phyloP scores from a whole-genome alignment of 1,284 basidiomycete species.

The Cryptococcus depauperatus region DNA sequence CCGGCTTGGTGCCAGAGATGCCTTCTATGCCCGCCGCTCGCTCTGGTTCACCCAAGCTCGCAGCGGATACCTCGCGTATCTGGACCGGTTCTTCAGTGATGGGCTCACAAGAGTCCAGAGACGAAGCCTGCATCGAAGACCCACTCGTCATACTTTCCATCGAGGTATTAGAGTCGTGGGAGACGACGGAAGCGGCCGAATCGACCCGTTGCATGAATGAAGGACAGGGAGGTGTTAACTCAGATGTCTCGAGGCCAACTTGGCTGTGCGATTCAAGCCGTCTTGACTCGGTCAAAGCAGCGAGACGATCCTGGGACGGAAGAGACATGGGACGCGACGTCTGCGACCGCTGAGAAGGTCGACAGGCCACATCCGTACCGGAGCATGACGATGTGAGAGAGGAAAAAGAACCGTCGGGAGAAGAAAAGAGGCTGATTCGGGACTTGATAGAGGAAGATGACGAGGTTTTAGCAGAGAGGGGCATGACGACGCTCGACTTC shows the following conservation, averaged over 20 bases:
- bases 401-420: slow-evolving; percentile 8
- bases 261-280: slow-evolving; percentile 14
- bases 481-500: slow-evolving; percentile 29
- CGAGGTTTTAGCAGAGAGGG: slow-evolving; percentile 20
- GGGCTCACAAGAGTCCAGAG: slow-evolving; percentile 14
- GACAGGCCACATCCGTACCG: not conserved
- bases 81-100: slow-evolving; percentile 13
- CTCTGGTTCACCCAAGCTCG: not conserved
- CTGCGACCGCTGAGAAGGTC: not conserved
- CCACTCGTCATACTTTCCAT: slow-evolving; percentile 18
- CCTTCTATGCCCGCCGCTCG: not conserved
- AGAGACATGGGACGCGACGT: not conserved
- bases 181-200: slow-evolving; percentile 13
- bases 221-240: slow-evolving; percentile 23
- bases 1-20: slow-evolving; percentile 23
- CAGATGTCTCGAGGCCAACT: slow-evolving; percentile 21
- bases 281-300: slow-evolving; percentile 21
- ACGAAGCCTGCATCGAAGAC: slow-evolving; percentile 15
- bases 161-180: slow-evolving; percentile 12
- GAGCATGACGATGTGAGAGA: slow-evolving; percentile 4
- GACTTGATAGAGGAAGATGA: slow-evolving; percentile 8
- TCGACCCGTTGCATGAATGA: slow-evolving; percentile 20
- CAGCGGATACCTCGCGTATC: not conserved
- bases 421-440: slow-evolving; percentile 1
- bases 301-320: slow-evolving; percentile 17